Base-by-base conservation (phyloP, 805 yeast species). In the Nakazawaea ernobii region DNA sequence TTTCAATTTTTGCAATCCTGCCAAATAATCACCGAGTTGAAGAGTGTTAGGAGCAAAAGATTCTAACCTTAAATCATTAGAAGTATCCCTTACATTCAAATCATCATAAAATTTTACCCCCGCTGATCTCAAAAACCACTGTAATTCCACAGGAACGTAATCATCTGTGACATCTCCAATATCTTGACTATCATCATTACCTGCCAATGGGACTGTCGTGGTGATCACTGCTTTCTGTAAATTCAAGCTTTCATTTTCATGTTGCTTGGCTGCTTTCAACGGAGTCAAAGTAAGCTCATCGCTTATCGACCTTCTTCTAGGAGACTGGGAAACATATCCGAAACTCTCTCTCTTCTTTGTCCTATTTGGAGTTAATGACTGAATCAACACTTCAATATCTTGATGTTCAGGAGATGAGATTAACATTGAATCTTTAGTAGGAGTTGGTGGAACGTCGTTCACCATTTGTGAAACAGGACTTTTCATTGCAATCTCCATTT, bases 101-200 rank as follows among this genome's bases (percentile, higher is more conserved):
- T 74, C 78, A 53, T 74, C 79, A 53, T 67, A 73, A 48, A 74
- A 74, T 43, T 63, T 65, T 13, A 73, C 62, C 2, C 69, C 69
- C 17, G 73, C 61, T 42, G 69, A 71, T 8, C 55, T 53, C 54
- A 74, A 56, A 43, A 74, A 74, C 13, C 65, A 62, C 2, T 60
- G 56, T 29, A 74, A 59, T 1, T 70, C 55, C 3, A 71, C 71
- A 4, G 69, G 66, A 3, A 49, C 50, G 44, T 63, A 65, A 36
- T 62, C 57, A 14, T 53, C 62, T 28, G 43, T 40, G 36, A 39
- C 41, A n/a, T 39, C 42, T 32, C 39, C 53, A 14, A 42, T 42
- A 8, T 39, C 42, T 15, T 39, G 29, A 29, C 42, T 55, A 6
- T 52, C 58, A 9, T 52, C 57, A 32, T 32, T 26, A 3, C 49